phyloP scores from a whole-genome alignment of 2,329 filamentous ascomycete genomes.

The Epichloe hybrida region DNA sequence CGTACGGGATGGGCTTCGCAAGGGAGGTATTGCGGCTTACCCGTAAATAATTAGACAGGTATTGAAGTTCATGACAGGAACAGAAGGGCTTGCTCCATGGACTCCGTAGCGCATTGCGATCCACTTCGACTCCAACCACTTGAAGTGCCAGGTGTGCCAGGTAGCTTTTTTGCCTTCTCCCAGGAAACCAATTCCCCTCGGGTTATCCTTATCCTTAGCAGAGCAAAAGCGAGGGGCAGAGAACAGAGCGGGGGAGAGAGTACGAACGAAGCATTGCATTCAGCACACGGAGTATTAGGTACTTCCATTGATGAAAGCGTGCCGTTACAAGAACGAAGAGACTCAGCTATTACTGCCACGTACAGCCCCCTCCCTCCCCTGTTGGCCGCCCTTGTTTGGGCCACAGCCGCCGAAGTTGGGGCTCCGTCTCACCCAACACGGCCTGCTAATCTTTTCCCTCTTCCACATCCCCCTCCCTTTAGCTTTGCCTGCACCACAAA shows the following conservation, averaged over 20 bases:
- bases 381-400: background rate
- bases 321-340: background rate
- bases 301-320: no score
- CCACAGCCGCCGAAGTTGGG: slow-evolving; percentile 4
- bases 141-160: background rate
- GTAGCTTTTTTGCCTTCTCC: background rate
- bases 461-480: slow-evolving; percentile 2
- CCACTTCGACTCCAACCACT: background rate
- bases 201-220: background rate
- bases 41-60: no score
- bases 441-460: background rate
- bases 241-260: background rate
- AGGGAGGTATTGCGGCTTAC: no score
- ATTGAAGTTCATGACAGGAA: no score
- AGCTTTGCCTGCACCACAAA: background rate
- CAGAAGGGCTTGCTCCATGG: no score
- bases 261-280: no score
- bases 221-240: background rate
- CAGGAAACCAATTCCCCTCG: background rate
- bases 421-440: slow-evolving; percentile 5
- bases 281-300: background rate
- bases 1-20: no score
- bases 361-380: background rate
- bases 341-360: background rate
- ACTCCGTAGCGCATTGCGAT: background rate